Evolutionary conservation across 139 green algal genomes (phyloP), one percentile per base, ranked within the genome.

Genomic region (Chlorella sorokiniana): DNA sequence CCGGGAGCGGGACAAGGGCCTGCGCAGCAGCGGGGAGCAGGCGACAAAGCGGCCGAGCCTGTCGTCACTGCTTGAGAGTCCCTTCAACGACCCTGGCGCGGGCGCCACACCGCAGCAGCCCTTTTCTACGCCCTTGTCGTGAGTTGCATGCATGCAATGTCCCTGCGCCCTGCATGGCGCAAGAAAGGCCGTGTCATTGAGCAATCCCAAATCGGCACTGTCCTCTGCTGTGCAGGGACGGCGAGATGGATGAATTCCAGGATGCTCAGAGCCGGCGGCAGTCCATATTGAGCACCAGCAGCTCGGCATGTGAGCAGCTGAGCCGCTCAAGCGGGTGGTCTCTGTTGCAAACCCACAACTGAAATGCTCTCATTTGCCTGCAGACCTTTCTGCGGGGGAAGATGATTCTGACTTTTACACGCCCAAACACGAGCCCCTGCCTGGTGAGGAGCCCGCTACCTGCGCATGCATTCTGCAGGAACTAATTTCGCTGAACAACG

Each of bases 351-450:
- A n/a, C n/a, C n/a, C n/a, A n/a, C n/a, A n/a, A n/a, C n/a, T n/a
- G n/a, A n/a, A 8, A 14, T 31, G 61, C 61, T 68, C 45, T 65
- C 10, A 9, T 8, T 51, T 1, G 33, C 42, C 72, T 40, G 77
- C 64, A 82, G 77, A 82, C 35, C 27, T 82, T 42, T 82, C 77
- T 16, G 62, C 44, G 20, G 77, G 65, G 6, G 77, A 82, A 22
- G 77, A 82, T 29, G 73, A 51, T 10, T 33, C 29, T 38, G 73
- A 79, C 29, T 82, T 68, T 20, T 75, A 56, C 42, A 82, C 77
- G 0, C 77, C 77, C 64, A 74, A 76, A 44, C 41, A 48, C 42
- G 23, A 23, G 10, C 63, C 76, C 20, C 3, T 33, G 42, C 76
- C 63, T 9, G 33, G 22, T 44, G 33, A 25, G 8, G 33, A 72